These are phyloP conservation scores for Cladorrhinum sp. DNA, from an alignment of 2,329 filamentous ascomycete genomes.

Conservation along the genomic window DNA sequence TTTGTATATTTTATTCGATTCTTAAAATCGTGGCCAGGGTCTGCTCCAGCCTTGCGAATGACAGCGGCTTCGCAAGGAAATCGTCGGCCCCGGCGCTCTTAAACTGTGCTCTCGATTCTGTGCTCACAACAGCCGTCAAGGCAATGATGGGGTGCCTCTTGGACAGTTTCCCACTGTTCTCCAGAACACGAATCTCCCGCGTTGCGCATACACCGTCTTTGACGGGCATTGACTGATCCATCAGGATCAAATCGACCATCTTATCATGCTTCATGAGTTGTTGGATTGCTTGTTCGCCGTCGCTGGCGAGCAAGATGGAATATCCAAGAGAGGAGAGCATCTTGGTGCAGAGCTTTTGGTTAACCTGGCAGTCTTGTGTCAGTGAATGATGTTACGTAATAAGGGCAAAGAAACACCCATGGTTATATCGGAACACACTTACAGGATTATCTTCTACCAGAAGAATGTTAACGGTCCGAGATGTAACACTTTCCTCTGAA, in stretches of 20 bases:
- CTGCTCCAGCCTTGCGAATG: constrained; percentile 7
- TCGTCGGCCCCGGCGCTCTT: constrained; percentile 9
- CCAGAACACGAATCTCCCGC: constrained; percentile 3
- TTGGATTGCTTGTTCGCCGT: constrained; percentile 1
- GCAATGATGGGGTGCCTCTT: constrained; percentile 8
- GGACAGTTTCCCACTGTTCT: constrained; percentile 1
- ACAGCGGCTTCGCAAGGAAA: constrained; percentile 7
- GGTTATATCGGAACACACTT: neutral
- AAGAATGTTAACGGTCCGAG: constrained; percentile 7
- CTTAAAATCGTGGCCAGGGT: constrained; percentile 3
- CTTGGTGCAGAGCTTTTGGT: constrained; percentile 7
- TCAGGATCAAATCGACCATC: constrained; percentile 4
- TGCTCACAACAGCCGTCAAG: constrained; percentile 8
- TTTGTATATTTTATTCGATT: constrained; percentile 7
- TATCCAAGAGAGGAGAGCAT: constrained; percentile 10
- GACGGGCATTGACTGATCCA: constrained; percentile 9
- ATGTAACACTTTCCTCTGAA: neutral
- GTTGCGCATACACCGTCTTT: constrained; percentile 6
- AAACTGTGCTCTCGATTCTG: constrained; percentile 7
- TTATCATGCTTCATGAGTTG: constrained; percentile 5
- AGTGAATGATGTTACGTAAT: neutral
- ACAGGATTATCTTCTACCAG: constrained; percentile 6
- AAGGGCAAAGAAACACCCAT: no score
- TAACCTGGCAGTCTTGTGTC: neutral
- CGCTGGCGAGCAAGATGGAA: constrained; percentile 4